Percentiles rank a stretch among this genome's conserved stretches.
Conservation (phyloP, 2,329 filamentous ascomycete species). For the Fusarium nodosum region DNA sequence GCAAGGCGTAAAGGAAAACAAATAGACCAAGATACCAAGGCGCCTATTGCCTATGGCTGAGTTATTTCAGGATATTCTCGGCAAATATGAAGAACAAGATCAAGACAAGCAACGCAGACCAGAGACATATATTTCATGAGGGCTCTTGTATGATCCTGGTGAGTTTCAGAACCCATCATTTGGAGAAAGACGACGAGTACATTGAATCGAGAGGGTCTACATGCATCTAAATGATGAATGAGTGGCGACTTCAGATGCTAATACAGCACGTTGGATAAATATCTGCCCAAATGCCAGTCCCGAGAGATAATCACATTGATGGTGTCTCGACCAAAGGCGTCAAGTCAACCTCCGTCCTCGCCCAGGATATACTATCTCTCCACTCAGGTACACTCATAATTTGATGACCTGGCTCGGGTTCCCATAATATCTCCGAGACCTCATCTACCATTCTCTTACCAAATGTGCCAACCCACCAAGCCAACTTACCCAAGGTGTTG, state of each 20-base stretch:
- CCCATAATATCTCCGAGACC: constrained; percentile 33
- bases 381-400: constrained; percentile 31
- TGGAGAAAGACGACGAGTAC: background rate
- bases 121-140: background rate
- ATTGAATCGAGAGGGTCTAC: constrained; percentile 13
- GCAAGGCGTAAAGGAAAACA: constrained; percentile 56
- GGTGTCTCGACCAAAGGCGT: background rate
- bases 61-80: background rate
- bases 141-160: background rate
- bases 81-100: constrained; percentile 5
- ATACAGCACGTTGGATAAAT: background rate
- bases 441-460: constrained; percentile 44
- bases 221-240: background rate
- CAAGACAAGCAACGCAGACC: background rate
- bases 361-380: constrained; percentile 42
- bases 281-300: accelerated
- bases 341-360: constrained; percentile 38
- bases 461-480: constrained; percentile 48
- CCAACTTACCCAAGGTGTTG: constrained; percentile 39
- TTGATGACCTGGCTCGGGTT: constrained; percentile 1
- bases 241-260: background rate
- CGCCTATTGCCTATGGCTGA: constrained; percentile 8
- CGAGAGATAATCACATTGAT: background rate
- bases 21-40: constrained; percentile 38
- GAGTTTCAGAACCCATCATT: background rate